Evolutionary conservation across 495 filamentous ascomycete genomes (phyloP).

Genomic region (Talaromyces nanjingensis): DNA sequence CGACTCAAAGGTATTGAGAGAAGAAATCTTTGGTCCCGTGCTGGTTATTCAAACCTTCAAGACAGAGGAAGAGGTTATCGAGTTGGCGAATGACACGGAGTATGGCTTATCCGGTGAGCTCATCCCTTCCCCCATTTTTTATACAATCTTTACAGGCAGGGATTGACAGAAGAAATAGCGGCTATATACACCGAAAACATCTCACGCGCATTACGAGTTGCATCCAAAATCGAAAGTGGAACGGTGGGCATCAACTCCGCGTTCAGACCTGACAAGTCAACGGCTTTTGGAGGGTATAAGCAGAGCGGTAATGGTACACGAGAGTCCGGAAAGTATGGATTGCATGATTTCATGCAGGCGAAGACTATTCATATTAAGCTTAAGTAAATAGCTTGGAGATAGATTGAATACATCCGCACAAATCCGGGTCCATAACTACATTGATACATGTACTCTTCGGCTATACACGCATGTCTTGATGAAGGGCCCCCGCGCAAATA

Average conservation of each 20-base stretch:
- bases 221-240: background rate
- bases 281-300: constrained; percentile 48
- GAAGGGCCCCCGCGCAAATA: background rate
- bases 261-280: background rate
- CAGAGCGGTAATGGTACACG: constrained; percentile 27
- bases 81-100: constrained; percentile 40
- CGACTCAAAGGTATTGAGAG: constrained; percentile 28
- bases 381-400: background rate
- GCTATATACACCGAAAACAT: background rate
- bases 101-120: constrained; percentile 33
- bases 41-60: constrained; percentile 43
- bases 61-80: constrained; percentile 45
- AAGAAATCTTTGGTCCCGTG: constrained; percentile 51
- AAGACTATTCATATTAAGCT: constrained; percentile 4
- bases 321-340: constrained; percentile 1
- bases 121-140: background rate
- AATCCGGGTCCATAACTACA: too few species aligned
- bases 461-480: background rate
- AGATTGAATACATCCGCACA: too few species aligned
- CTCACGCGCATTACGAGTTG: background rate
- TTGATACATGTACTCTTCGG: background rate
- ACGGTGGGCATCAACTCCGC: background rate
- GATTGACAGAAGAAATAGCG: background rate
- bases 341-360: background rate
- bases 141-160: background rate